Conservation (phyloP, 371 early-diverging fungal genomes). For the Massospora cicadina region DNA sequence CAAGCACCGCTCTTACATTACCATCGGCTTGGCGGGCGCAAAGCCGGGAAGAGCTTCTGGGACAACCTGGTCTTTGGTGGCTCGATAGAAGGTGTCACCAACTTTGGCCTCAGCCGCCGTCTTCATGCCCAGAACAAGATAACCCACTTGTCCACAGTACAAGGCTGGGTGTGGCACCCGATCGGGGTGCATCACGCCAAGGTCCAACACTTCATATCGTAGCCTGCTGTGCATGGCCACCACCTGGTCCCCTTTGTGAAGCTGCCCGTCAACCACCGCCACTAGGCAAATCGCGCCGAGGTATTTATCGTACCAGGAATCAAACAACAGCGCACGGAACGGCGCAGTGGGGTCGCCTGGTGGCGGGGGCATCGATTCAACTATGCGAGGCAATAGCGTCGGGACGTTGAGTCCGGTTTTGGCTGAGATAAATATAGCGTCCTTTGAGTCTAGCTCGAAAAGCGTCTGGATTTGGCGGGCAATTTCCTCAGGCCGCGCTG, state of each 20-base stretch:
- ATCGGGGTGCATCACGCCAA: slow-evolving; percentile 94
- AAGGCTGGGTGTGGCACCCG: slow-evolving; percentile 41
- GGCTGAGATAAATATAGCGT: slow-evolving; percentile 53
- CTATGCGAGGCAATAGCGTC: slow-evolving; percentile 49
- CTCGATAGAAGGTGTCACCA: slow-evolving; percentile 84
- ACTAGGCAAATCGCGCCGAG: slow-evolving; percentile 88
- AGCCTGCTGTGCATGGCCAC: slow-evolving; percentile 50
- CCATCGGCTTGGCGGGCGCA: slow-evolving; percentile 82
- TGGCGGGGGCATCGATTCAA: slow-evolving; percentile 66
- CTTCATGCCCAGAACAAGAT: slow-evolving; percentile 83
- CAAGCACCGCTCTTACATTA: slow-evolving; percentile 14
- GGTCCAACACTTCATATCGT: slow-evolving; percentile 73
- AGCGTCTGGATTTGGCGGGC: slow-evolving; percentile 61
- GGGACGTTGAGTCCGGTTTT: slow-evolving; percentile 74
- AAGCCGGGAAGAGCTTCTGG: slow-evolving; percentile 76
- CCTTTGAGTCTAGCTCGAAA: slow-evolving; percentile 60
- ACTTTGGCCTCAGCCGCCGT: slow-evolving; percentile 77
- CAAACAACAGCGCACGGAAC: slow-evolving; percentile 76
- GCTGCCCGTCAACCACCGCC: slow-evolving; percentile 65
- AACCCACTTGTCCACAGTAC: slow-evolving; percentile 85
- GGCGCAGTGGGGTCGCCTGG: slow-evolving; percentile 36
- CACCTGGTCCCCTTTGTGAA: slow-evolving; percentile 71
- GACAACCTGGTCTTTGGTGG: slow-evolving; percentile 13
- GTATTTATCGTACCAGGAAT: slow-evolving; percentile 92
- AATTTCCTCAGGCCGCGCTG: slow-evolving; percentile 66